These are phyloP conservation scores for Endocalyx cinctus DNA, from an alignment of 2,329 filamentous ascomycete genomes.

Conservation along the genomic window DNA sequence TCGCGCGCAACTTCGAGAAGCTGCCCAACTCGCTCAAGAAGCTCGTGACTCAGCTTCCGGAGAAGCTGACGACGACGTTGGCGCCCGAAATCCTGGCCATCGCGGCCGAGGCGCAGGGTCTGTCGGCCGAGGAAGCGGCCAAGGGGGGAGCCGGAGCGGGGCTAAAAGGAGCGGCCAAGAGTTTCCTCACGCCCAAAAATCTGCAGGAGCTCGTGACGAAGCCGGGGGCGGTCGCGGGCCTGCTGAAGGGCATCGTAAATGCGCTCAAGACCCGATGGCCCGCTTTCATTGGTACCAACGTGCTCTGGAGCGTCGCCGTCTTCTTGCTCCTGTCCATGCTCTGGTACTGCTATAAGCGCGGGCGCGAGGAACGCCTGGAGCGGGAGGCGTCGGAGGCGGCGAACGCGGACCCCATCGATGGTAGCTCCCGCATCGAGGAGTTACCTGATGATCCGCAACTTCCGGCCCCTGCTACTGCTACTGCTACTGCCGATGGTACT, in stretches of 20 bases:
- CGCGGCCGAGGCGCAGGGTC: constrained; percentile 68
- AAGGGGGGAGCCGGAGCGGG: constrained; percentile 26
- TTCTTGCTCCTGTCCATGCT: constrained; percentile 89
- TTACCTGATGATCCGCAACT: constrained; percentile 44
- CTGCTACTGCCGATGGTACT: no score
- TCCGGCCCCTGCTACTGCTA: constrained; percentile 26
- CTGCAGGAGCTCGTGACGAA: constrained; percentile 78
- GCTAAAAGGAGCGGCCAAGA: constrained; percentile 56
- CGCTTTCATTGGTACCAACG: constrained; percentile 84
- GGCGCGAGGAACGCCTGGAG: constrained; percentile 76
- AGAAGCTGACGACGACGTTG: constrained; percentile 70
- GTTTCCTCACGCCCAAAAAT: constrained; percentile 65
- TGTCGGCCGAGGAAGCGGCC: constrained; percentile 42
- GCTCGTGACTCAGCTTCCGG: constrained; percentile 77
- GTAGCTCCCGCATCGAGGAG: constrained; percentile 41
- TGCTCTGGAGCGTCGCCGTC: constrained; percentile 82
- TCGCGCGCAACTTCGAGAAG: constrained; percentile 57
- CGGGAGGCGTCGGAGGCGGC: constrained; percentile 38
- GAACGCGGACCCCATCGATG: constrained; percentile 37
- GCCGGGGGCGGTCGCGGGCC: constrained; percentile 76
- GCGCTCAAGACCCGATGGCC: constrained; percentile 86
- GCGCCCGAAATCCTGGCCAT: constrained; percentile 80
- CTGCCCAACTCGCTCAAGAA: constrained; percentile 80
- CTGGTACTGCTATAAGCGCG: constrained; percentile 98
- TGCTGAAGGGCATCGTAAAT: constrained; percentile 86